Conservation (phyloP, 257 asterid species). For the Solanum verrucosum region DNA sequence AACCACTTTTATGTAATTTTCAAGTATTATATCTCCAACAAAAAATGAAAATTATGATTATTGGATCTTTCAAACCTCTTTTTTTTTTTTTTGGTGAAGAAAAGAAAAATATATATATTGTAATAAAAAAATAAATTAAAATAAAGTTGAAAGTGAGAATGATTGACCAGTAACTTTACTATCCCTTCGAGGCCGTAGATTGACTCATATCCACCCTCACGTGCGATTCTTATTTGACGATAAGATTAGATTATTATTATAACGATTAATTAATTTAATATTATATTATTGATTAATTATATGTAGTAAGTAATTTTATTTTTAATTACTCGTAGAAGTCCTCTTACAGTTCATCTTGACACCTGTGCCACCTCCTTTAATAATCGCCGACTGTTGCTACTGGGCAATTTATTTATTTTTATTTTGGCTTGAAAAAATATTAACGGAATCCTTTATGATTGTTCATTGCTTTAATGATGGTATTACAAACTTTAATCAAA, state of each 20-base stretch:
- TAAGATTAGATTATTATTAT: neutral
- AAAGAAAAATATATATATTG: neutral
- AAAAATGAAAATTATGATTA: neutral
- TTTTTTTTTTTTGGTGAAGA: neutral
- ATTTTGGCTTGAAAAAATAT: neutral
- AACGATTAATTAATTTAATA: neutral
- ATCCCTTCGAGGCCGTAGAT: conserved; percentile 41
- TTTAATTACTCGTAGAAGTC: neutral
- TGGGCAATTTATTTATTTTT: neutral
- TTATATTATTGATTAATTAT: neutral
- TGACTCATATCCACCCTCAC: conserved; percentile 48
- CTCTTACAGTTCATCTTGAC: conserved; percentile 16
- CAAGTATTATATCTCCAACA: neutral
- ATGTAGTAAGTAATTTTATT: neutral
- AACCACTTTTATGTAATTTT: neutral
- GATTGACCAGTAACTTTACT: conserved; percentile 26
- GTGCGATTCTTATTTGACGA: conserved; percentile 25
- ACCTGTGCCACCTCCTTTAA: conserved; percentile 18
- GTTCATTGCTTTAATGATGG: neutral
- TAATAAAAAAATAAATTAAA: neutral
- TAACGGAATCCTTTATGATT: neutral
- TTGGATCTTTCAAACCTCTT: neutral
- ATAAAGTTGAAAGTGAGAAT: conserved; percentile 17
- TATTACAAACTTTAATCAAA: conserved; percentile 1
- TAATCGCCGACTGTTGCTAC: conserved; percentile 27